Percentiles rank a stretch among this genome's conserved stretches.
These are phyloP conservation scores for Lactifluus rugatus DNA, from an alignment of 768 basidiomycete species.

Conservation along the genomic window DNA sequence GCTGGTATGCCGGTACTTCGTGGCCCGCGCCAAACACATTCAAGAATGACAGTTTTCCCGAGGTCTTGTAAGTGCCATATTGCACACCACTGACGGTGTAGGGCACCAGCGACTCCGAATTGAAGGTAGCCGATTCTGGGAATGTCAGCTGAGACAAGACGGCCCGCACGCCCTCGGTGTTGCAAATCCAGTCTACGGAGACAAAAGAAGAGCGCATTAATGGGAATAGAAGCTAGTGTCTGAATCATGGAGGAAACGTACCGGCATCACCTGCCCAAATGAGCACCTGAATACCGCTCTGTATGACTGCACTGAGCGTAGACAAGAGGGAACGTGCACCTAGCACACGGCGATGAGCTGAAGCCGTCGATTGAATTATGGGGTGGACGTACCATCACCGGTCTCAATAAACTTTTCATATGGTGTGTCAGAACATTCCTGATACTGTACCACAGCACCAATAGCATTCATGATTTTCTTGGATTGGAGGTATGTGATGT, in stretches of 20 bases:
- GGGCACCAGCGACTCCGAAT: slow-evolving; percentile 30
- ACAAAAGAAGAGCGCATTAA: slow-evolving; percentile 24
- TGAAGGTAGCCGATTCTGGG: slow-evolving; percentile 25
- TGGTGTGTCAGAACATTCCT: slow-evolving; percentile 28
- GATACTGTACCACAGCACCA: slow-evolving; percentile 31
- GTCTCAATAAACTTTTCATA: slow-evolving; percentile 31
- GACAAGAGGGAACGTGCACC: not conserved
- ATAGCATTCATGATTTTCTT: slow-evolving; percentile 25
- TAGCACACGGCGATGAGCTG: slow-evolving; percentile 24
- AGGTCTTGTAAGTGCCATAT: slow-evolving; percentile 39
- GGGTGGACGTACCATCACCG: slow-evolving; percentile 36
- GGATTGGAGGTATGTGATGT: slow-evolving; percentile 19
- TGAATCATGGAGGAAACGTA: slow-evolving; percentile 3
- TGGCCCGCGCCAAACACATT: slow-evolving; percentile 37
- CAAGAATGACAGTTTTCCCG: slow-evolving; percentile 38
- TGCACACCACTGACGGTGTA: slow-evolving; percentile 37
- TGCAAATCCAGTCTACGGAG: slow-evolving; percentile 34
- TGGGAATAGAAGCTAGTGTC: not conserved
- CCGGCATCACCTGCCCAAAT: slow-evolving; percentile 36
- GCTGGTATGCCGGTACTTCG: slow-evolving; percentile 15
- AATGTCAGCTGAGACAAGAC: slow-evolving; percentile 39
- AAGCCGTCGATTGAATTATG: slow-evolving; percentile 4
- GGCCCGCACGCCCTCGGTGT: slow-evolving; percentile 38
- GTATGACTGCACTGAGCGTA: not conserved
- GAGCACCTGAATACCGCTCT: slow-evolving; percentile 32